Evolutionary conservation across 129 eudicot genomes (phyloP).

Genomic region (Rutidosis leptorrhynchoides): DNA sequence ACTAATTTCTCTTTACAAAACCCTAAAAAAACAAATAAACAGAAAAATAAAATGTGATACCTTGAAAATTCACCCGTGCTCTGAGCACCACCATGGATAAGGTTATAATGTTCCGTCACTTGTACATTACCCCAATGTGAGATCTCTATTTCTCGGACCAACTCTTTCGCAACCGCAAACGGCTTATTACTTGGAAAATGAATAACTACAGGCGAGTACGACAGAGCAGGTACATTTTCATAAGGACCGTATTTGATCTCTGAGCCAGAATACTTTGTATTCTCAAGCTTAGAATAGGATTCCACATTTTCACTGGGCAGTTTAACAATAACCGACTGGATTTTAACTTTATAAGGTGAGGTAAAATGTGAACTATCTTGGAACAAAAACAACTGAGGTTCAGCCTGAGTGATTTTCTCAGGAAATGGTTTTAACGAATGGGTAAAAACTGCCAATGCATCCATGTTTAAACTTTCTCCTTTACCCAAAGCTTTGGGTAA

Average conservation of each 20-base stretch:
- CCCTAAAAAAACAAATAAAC: conserved; percentile 11
- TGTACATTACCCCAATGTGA: conserved; percentile 99
- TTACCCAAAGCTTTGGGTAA: conserved; percentile 59
- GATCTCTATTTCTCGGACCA: conserved; percentile 90
- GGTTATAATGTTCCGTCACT: conserved; percentile 85
- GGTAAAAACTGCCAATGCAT: conserved; percentile 59
- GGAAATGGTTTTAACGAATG: conserved; percentile 73
- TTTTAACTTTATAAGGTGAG: conserved; percentile 70
- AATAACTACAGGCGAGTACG: conserved; percentile 53
- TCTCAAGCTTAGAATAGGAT: conserved; percentile 75
- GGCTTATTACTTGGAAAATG: conserved; percentile 78
- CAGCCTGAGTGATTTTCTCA: conserved; percentile 82
- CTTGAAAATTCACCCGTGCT: conserved; percentile 93
- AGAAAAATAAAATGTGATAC: conserved; percentile 29
- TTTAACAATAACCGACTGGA: conserved; percentile 62
- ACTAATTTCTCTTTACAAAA: too few species aligned
- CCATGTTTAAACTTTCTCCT: conserved; percentile 66
- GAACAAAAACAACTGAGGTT: conserved; percentile 64
- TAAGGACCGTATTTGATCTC: conserved; percentile 96
- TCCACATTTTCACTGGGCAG: conserved; percentile 73
- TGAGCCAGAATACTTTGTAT: conserved; percentile 62
- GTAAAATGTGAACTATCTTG: conserved; percentile 80
- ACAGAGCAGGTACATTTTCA: conserved; percentile 65
- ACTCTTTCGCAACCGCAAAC: conserved; percentile 67
- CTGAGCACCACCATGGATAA: conserved; percentile 79